Evolutionary conservation across 306 rosid species (phyloP), one percentile per base, ranked within the genome.

Genomic region (Acacia melanoxylon): DNA sequence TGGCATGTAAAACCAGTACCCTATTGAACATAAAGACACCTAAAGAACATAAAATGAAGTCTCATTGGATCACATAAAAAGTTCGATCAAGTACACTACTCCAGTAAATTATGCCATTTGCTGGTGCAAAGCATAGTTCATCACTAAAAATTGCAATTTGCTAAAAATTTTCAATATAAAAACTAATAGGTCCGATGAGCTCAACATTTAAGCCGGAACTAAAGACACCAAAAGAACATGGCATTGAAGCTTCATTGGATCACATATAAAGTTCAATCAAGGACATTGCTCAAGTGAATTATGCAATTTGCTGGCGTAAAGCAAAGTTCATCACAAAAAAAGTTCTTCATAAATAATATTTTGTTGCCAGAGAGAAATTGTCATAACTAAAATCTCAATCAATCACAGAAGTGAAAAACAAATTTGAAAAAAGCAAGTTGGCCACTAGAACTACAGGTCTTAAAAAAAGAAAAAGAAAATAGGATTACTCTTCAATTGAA

Each of bases 31-130:
- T 46, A 76, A 46, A 46, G 84, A 19, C 77, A 75, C 61, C 77
- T 65, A 31, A 51, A 86, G 61, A 83, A 66, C 70, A 72, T 24
- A 80, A 65, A 74, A 83, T 59, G 29, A 80, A 76, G 48, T 76
- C 83, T 68, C 17, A n/a, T 67, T 33, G 24, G 10, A 52, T 52
- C 58, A 51, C 58, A 51, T 17, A 51, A 1, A 5, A 10, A 45
- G 4, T 19, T 52, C 29, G 27, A 56, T 56, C 63, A 56, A 56
- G 27, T 10, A 20, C 15, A 58, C 22, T n/a, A 15, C 29, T 58
- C 61, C 22, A 52, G 24, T 52, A 8, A 19, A 52, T 52, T 52
- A 52, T 52, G 61, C 61, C 24, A 52, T 52, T 52, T 52, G 61
- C 61, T 6, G 37, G 19, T 31, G 22, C 24, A 65, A 68, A 49